Conservation (phyloP, 2,329 filamentous ascomycete species). For the Aureobasidium leucospermi region DNA sequence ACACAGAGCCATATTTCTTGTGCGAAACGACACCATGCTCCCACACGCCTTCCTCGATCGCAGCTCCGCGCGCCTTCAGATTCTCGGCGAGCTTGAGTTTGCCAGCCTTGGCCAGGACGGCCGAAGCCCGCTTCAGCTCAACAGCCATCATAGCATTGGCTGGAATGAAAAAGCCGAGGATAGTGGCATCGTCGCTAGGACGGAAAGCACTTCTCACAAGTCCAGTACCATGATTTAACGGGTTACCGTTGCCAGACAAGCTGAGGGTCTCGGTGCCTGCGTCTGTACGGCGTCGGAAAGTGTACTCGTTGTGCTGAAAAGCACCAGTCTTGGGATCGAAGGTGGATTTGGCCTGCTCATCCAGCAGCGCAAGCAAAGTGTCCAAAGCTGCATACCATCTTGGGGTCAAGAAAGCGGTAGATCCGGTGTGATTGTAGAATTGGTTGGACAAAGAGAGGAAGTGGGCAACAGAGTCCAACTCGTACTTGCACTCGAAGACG, state of each 20-base stretch:
- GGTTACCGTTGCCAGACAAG: conserved; percentile 80
- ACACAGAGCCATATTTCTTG: conserved; percentile 68
- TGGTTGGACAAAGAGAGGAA: conserved; percentile 83
- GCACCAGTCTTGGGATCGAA: conserved; percentile 62
- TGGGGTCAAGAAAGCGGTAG: conserved; percentile 66
- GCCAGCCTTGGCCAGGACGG: conserved; percentile 56
- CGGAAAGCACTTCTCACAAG: conserved; percentile 87
- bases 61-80: conserved; percentile 51
- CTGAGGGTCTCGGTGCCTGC: conserved; percentile 84
- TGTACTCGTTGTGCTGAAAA: conserved; percentile 71
- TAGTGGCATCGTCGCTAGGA: conserved; percentile 90
- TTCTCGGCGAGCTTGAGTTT: conserved; percentile 44
- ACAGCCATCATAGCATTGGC: conserved; percentile 95
- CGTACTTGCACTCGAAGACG: conserved; percentile 98
- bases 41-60: conserved; percentile 70
- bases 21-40: conserved; percentile 76
- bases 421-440: conserved; percentile 73
- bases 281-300: conserved; percentile 74
- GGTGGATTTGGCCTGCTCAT: conserved; percentile 71
- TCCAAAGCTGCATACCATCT: conserved; percentile 76
- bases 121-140: conserved; percentile 68
- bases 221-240: conserved; percentile 74
- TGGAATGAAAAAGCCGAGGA: conserved; percentile 89
- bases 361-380: conserved; percentile 64
- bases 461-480: conserved; percentile 88